These are phyloP conservation scores for Ceratocystis variospora DNA, from an alignment of 2,329 filamentous ascomycete species.

Conservation along the genomic window DNA sequence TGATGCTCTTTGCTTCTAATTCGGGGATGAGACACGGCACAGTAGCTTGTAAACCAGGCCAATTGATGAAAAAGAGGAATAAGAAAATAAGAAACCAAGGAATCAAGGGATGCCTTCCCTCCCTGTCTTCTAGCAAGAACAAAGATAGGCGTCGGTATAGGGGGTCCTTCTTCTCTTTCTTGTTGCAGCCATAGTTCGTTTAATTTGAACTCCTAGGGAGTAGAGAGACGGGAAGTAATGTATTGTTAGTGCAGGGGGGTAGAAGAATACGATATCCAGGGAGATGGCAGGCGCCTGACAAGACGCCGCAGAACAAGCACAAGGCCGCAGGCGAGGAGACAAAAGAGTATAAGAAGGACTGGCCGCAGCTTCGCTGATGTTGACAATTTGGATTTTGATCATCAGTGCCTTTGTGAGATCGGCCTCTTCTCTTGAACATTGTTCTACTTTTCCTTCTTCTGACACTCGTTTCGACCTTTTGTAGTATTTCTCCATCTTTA, in stretches of 20 bases:
- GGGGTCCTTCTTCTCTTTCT: not conserved
- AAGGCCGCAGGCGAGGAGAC: not conserved
- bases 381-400: not conserved
- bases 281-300: not conserved
- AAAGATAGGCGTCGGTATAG: not conserved
- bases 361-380: not conserved
- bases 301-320: not conserved
- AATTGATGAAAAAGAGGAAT: not conserved
- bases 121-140: not conserved
- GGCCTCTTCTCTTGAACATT: not conserved
- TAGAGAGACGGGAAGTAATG: not conserved
- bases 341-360: not conserved
- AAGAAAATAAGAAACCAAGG: not conserved
- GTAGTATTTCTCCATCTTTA: not conserved
- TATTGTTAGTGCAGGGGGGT: not conserved
- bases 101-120: not conserved
- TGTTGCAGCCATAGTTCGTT: not conserved
- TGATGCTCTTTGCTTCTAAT: not conserved
- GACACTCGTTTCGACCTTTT: not conserved
- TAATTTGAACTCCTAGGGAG: not conserved
- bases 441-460: not conserved
- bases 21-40: not conserved
- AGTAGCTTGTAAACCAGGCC: not conserved
- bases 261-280: not conserved
- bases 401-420: conserved; percentile 3